These are phyloP conservation scores for Spathaspora sp. DNA, from an alignment of 805 yeast genomes.

Conservation along the genomic window DNA sequence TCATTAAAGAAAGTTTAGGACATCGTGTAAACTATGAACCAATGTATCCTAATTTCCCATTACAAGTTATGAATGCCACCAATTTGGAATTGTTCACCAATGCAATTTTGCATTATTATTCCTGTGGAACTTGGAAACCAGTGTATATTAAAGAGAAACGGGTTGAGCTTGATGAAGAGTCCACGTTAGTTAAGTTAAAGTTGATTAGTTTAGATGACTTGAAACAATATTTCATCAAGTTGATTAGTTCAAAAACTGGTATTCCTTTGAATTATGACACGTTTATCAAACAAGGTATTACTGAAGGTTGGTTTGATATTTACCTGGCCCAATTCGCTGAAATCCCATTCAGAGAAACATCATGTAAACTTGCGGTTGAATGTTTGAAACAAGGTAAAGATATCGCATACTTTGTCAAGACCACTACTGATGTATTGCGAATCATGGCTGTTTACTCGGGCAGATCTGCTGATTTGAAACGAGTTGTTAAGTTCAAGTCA, in stretches of 20 bases:
- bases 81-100: slow-evolving; percentile 3
- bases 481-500: slow-evolving; percentile 6
- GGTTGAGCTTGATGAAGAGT: slow-evolving; percentile 2
- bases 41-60: slow-evolving; percentile 10
- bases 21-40: slow-evolving; percentile 1
- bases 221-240: slow-evolving; percentile 3
- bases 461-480: slow-evolving; percentile 1
- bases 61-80: slow-evolving; percentile 8
- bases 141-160: slow-evolving; percentile 2
- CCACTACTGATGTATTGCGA: slow-evolving; percentile 9
- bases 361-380: slow-evolving; percentile 5
- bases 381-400: slow-evolving; percentile 3
- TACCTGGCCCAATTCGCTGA: not conserved
- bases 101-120: slow-evolving; percentile 7
- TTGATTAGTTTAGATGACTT: slow-evolving; percentile 3
- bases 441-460: slow-evolving; percentile 9
- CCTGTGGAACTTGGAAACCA: slow-evolving; percentile 1
- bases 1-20: not conserved
- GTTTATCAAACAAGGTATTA: slow-evolving; percentile 14
- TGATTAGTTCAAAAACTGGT: slow-evolving; percentile 6
- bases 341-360: slow-evolving; percentile 10
- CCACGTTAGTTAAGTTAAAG: not conserved
- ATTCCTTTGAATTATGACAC: slow-evolving; percentile 8
- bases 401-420: slow-evolving; percentile 3
- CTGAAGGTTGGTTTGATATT: slow-evolving; percentile 6